Evolutionary conservation across 768 basidiomycete genomes (phyloP).

Genomic region (Tephrocybe rancida): DNA sequence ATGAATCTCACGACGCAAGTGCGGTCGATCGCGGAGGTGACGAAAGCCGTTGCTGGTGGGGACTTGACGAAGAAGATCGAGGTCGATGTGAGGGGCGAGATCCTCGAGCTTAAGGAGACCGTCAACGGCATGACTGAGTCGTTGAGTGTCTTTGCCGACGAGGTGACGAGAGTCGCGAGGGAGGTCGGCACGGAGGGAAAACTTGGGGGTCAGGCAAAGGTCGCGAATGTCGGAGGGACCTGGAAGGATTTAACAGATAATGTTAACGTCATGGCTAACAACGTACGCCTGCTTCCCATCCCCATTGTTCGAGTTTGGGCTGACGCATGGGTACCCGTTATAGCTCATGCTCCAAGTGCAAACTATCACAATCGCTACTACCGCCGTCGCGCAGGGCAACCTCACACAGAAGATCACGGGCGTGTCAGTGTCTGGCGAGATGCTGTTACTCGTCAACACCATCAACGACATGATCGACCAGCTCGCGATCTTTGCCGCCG

Average conservation of each 20-base stretch:
- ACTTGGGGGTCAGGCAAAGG: conserved; percentile 92
- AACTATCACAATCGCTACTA: conserved; percentile 91
- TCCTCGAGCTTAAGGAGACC: conserved; percentile 86
- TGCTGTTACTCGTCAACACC: conserved; percentile 93
- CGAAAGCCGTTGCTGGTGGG: conserved; percentile 92
- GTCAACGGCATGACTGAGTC: conserved; percentile 96
- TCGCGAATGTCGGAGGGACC: conserved; percentile 92
- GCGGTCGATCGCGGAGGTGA: conserved; percentile 84
- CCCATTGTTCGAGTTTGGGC: background rate
- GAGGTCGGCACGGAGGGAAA: conserved; percentile 98
- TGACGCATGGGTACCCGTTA: background rate
- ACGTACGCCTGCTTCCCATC: conserved; percentile 50
- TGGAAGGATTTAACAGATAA: conserved; percentile 98
- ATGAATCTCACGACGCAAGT: conserved; percentile 92
- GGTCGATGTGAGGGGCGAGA: conserved; percentile 91
- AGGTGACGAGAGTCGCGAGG: conserved; percentile 82
- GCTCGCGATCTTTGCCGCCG: conserved; percentile 55
- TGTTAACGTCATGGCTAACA: conserved; percentile 95
- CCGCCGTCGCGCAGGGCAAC: conserved; percentile 93
- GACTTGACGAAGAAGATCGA: conserved; percentile 94
- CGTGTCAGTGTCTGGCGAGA: conserved; percentile 93
- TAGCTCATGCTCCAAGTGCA: conserved; percentile 92
- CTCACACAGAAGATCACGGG: conserved; percentile 92
- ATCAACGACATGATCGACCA: conserved; percentile 87
- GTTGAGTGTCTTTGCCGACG: conserved; percentile 83